Evolutionary conservation across 179 eudicot species (phyloP).

Genomic region (Beta lomatogona): DNA sequence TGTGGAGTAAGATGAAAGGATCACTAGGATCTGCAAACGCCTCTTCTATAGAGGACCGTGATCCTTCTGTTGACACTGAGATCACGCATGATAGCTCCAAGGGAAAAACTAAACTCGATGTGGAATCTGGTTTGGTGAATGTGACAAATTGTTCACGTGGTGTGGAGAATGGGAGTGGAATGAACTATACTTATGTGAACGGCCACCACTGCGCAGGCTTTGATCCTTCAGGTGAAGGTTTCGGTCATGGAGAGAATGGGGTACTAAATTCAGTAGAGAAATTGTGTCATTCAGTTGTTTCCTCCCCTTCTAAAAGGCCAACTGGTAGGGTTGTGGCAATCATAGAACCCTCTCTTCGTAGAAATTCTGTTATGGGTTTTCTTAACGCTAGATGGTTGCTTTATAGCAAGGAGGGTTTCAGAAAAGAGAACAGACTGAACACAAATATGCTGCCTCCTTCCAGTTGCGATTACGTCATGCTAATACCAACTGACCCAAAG

Average conservation of each 20-base stretch:
- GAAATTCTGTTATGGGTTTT: constrained; percentile 72
- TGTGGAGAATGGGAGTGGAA: constrained; percentile 30
- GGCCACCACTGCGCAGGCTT: constrained; percentile 27
- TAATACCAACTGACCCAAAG: constrained; percentile 76
- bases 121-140: constrained; percentile 18
- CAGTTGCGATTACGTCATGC: constrained; percentile 47
- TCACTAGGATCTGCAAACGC: constrained; percentile 38
- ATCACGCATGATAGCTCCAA: constrained; percentile 33
- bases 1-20: constrained; percentile 88
- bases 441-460: constrained; percentile 31
- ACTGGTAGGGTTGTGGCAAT: constrained; percentile 82
- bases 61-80: constrained; percentile 30
- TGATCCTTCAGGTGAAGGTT: constrained; percentile 32
- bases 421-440: constrained; percentile 47
- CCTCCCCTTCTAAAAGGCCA: constrained; percentile 75
- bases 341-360: constrained; percentile 62
- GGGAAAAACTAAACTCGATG: constrained; percentile 51
- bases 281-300: constrained; percentile 47
- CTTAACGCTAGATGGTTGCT: constrained; percentile 59
- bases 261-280: constrained; percentile 46
- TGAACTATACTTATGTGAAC: constrained; percentile 26
- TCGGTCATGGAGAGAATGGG: constrained; percentile 30
- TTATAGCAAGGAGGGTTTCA: constrained; percentile 37
- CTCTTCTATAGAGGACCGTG: constrained; percentile 30
- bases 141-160: constrained; percentile 22